These are phyloP conservation scores for Pseudogymnoascus sp. DNA, from an alignment of 2,329 filamentous ascomycete genomes.

Conservation along the genomic window DNA sequence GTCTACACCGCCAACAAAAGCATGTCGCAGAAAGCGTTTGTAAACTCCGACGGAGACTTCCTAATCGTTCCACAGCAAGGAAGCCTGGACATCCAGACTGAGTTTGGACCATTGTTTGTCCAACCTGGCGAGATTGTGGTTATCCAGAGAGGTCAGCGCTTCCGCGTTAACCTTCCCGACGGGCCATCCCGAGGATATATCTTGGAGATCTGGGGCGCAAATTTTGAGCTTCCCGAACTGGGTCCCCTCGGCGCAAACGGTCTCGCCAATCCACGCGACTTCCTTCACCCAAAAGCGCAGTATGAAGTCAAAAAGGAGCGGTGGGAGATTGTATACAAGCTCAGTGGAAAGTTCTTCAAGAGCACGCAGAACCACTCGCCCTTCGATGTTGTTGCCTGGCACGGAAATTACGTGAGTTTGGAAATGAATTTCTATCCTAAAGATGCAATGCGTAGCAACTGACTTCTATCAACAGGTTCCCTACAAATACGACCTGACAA, in stretches of 20 bases:
- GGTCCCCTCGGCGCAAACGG: conserved; percentile 57
- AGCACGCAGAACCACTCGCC: conserved; percentile 61
- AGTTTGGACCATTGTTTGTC: conserved; percentile 48
- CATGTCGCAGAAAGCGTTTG: conserved; percentile 38
- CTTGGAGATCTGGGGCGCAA: conserved; percentile 54
- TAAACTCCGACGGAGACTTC: conserved; percentile 54
- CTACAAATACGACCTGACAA: conserved; percentile 47
- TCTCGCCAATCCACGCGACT: conserved; percentile 55
- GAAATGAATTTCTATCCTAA: conserved; percentile 41
- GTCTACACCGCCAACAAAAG: conserved; percentile 38
- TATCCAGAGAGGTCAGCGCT: conserved; percentile 54
- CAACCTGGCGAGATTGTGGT: conserved; percentile 57
- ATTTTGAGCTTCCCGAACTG: conserved; percentile 55
- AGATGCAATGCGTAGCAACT: conserved; percentile 43
- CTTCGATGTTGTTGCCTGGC: conserved; percentile 71
- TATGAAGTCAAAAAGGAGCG: conserved; percentile 36
- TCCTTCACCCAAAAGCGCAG: conserved; percentile 49
- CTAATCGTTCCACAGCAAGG: conserved; percentile 56
- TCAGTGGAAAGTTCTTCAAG: conserved; percentile 54
- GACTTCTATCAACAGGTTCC: conserved; percentile 30
- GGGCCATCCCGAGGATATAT: conserved; percentile 53
- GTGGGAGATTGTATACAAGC: conserved; percentile 52
- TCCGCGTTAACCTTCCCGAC: conserved; percentile 48
- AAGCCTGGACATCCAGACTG: conserved; percentile 54
- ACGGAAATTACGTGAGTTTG: conserved; percentile 39